Evolutionary conservation across 1,139 yeast genomes (phyloP), one percentile per base, ranked within the genome.

Genomic region (Eremothecium cymbalariae): DNA sequence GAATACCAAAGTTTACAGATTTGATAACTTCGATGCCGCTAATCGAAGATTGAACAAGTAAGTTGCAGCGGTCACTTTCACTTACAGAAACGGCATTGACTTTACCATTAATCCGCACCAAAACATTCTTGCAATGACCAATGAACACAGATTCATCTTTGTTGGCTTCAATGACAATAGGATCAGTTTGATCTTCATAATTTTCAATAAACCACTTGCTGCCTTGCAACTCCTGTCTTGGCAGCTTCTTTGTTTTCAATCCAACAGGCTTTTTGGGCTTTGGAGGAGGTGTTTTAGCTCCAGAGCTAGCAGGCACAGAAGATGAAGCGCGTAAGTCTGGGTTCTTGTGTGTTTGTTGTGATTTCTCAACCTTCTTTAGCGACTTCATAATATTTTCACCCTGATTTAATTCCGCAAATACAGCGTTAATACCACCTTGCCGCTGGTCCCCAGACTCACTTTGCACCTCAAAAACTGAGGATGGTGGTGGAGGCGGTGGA

Each of bases 291-390:
- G 68, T 62, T 47, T 72, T 73, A 48, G 71, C 69, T 20, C 62
- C 49, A 4, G 55, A 46, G 8, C 55, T 38, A 2, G 61, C 50
- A 3, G 66, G 61, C 8, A 54, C 59, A 6, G 53, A 31, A 0
- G 68, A 61, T 2, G 69, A 57, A 8, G 67, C 70, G 53, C 94
- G 78, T 48, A 85, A 66, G 28, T 68, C 79, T 4, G 96, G 96
- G 60, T 86, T 86, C 63, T 86, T 88, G 62, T 86, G 96, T 20
- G 95, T 85, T 93, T 84, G 85, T 62, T 86, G 83, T 13, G 94
- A 80, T 62, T 77, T 83, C 48, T 86, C 96, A 28, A 90, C 97
- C 61, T 90, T 90, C 57, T 80, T 84, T 50, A 93, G 74, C 4
- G 86, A 83, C 18, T 88, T 67, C 2, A 97, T 88, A 50, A 93